Conservation (phyloP, 371 early-diverging fungal genomes). For the Haplosporangium sp. region DNA sequence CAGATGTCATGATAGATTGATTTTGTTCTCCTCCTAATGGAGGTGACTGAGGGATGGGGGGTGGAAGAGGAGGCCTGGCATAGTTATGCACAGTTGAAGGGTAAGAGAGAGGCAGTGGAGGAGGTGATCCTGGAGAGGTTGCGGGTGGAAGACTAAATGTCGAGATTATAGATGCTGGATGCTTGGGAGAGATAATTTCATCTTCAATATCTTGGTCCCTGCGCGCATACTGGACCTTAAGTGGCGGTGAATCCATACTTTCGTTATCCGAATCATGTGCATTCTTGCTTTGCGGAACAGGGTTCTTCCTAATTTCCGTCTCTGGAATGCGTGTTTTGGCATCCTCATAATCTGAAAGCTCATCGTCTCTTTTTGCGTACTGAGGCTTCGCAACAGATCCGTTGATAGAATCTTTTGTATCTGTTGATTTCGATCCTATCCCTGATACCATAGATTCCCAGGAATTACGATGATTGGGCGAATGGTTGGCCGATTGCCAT, state of each 20-base stretch:
- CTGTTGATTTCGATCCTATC: neutral
- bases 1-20: slow-evolving; percentile 28
- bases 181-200: slow-evolving; percentile 20
- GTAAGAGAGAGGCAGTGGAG: slow-evolving; percentile 23
- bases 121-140: slow-evolving; percentile 35
- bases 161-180: slow-evolving; percentile 46
- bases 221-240: slow-evolving; percentile 52
- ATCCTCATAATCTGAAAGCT: slow-evolving; percentile 23
- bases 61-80: slow-evolving; percentile 10
- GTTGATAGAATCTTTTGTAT: neutral
- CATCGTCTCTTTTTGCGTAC: slow-evolving; percentile 14
- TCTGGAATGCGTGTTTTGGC: neutral
- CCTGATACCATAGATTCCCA: slow-evolving; percentile 29
- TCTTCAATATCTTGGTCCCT: slow-evolving; percentile 27
- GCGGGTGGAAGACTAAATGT: slow-evolving; percentile 50
- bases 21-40: slow-evolving; percentile 11
- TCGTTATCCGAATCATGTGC: slow-evolving; percentile 21
- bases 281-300: neutral
- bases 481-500: slow-evolving; percentile 25
- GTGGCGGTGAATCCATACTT: slow-evolving; percentile 45
- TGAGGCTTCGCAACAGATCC: slow-evolving; percentile 5
- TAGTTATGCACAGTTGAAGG: neutral
- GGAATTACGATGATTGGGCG: slow-evolving; percentile 16
- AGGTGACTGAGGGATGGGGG: slow-evolving; percentile 39
- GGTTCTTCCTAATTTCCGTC: neutral